A percentile compares a stretch with the other conserved stretches of the same genome.
Conservation (phyloP, 768 basidiomycete genomes). For the Russula dissimulans region DNA sequence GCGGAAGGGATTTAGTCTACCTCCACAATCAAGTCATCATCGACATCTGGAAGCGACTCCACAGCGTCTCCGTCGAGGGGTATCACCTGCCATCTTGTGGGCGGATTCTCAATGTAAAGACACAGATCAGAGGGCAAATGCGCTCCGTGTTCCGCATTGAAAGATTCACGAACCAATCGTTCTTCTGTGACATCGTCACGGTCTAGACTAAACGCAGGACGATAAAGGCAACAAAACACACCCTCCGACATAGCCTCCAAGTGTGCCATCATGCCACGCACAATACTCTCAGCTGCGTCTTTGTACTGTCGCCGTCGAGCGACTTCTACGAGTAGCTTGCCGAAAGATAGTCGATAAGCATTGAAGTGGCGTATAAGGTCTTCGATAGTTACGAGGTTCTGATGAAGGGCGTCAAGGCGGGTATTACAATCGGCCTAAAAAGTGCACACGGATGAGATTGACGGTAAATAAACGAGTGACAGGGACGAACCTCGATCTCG, state of each 20-base stretch:
- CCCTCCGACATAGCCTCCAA: constrained; percentile 61
- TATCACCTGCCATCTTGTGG: constrained; percentile 62
- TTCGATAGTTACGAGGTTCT: constrained; percentile 52
- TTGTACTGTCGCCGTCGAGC: constrained; percentile 56
- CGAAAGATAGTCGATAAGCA: constrained; percentile 64
- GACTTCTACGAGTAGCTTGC: constrained; percentile 65
- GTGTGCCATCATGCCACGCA: constrained; percentile 55
- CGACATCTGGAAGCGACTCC: constrained; percentile 57
- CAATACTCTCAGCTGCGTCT: constrained; percentile 55
- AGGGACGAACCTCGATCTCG: constrained; percentile 46
- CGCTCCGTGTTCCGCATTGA: constrained; percentile 64
- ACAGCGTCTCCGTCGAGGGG: constrained; percentile 45
- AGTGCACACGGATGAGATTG: background rate
- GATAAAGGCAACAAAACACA: constrained; percentile 22
- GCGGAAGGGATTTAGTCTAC: constrained; percentile 27
- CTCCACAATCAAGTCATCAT: constrained; percentile 47
- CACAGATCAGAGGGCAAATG: constrained; percentile 76
- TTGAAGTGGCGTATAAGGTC: constrained; percentile 58
- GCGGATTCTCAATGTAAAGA: constrained; percentile 62
- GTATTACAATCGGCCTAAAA: constrained; percentile 43
- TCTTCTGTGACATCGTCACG: constrained; percentile 46
- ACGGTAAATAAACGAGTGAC: background rate
- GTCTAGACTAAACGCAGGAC: background rate
- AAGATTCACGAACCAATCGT: constrained; percentile 48
- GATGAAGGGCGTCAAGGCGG: constrained; percentile 46